Evolutionary conservation across 2,329 filamentous ascomycete genomes (phyloP).

Genomic region (Aspergillus ustus): DNA sequence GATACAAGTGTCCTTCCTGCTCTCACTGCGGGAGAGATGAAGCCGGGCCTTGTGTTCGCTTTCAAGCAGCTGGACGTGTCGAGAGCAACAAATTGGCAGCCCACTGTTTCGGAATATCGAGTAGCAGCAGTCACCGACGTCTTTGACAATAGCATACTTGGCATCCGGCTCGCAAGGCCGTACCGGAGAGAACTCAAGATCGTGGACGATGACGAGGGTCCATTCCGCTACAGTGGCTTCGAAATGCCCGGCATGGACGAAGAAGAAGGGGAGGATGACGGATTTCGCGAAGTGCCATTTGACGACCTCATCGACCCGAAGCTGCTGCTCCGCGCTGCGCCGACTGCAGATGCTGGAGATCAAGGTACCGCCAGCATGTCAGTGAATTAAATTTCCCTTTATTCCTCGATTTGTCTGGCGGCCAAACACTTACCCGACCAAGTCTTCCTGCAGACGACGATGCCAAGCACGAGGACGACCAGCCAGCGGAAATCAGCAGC

Average conservation of each 20-base stretch:
- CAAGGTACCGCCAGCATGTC: conserved; percentile 42
- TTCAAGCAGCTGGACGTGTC: conserved; percentile 55
- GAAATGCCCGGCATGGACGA: conserved; percentile 70
- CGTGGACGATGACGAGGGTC: conserved; percentile 59
- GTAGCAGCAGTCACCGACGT: conserved; percentile 69
- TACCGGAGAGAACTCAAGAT: conserved; percentile 61
- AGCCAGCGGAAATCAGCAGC: not conserved
- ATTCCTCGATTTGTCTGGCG: conserved; percentile 24
- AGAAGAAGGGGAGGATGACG: conserved; percentile 60
- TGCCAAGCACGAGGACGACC: conserved; percentile 5
- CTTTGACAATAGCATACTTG: conserved; percentile 58
- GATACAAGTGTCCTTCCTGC: conserved; percentile 68
- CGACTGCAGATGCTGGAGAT: conserved; percentile 32
- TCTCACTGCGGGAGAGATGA: conserved; percentile 38
- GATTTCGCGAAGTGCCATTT: conserved; percentile 64
- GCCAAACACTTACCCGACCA: conserved; percentile 35
- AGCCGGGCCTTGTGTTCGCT: conserved; percentile 47
- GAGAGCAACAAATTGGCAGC: conserved; percentile 53
- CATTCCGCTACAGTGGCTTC: conserved; percentile 76
- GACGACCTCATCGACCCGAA: conserved; percentile 70
- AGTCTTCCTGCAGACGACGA: conserved; percentile 35
- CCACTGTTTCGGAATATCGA: conserved; percentile 56
- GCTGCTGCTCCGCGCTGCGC: conserved; percentile 61
- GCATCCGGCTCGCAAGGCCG: conserved; percentile 69
- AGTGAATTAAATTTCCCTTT: conserved; percentile 41